Percentiles rank a stretch among this genome's conserved stretches.
Evolutionary conservation across 1,284 basidiomycete genomes (phyloP).

Genomic region (Cronartium quercuum): DNA sequence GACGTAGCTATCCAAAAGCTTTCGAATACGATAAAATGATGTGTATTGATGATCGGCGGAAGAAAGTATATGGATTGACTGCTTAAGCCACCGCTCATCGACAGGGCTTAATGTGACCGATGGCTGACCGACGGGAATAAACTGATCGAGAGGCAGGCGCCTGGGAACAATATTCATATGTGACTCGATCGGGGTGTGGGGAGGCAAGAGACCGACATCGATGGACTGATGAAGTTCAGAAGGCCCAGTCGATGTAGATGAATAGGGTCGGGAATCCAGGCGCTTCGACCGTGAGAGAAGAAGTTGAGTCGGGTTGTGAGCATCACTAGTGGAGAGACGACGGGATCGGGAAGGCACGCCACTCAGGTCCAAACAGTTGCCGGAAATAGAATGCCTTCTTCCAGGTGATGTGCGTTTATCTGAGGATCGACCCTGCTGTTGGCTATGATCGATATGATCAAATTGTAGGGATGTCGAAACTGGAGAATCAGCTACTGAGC

Average conservation of each 20-base stretch:
- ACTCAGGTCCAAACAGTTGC: background rate
- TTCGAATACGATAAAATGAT: conserved; percentile 25
- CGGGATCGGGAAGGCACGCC: background rate
- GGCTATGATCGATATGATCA: background rate
- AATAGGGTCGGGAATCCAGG: background rate
- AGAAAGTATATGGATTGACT: background rate
- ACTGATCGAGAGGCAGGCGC: background rate
- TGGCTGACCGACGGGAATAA: background rate
- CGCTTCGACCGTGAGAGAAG: background rate
- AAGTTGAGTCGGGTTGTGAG: background rate
- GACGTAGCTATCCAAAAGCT: conserved; percentile 25
- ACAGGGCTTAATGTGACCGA: background rate
- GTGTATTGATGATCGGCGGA: conserved; percentile 21
- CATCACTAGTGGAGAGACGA: background rate
- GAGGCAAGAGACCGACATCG: background rate
- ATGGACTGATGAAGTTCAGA: background rate
- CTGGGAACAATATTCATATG: background rate
- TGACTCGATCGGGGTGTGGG: background rate
- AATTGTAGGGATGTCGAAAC: background rate
- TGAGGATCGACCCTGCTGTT: background rate
- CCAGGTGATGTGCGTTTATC: background rate
- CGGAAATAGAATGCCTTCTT: background rate
- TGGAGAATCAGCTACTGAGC: background rate
- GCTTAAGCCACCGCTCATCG: conserved; percentile 26
- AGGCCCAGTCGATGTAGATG: background rate